These are phyloP conservation scores for Suhomyces pyralidae DNA, from an alignment of 805 yeast species.

Conservation along the genomic window DNA sequence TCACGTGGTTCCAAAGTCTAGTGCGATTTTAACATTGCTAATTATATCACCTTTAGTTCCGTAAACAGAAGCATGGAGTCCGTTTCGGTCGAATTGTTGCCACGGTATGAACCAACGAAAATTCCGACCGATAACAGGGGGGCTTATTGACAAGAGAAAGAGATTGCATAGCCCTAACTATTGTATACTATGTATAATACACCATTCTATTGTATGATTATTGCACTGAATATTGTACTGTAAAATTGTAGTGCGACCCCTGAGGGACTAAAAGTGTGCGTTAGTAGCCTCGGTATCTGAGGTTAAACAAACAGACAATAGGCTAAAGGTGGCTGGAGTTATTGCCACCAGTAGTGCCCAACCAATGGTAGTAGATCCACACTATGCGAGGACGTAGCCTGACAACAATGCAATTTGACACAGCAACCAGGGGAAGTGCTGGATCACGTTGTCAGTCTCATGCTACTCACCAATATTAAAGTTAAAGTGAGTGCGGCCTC, in stretches of 20 bases:
- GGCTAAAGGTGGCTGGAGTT: not conserved
- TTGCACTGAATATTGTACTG: not conserved
- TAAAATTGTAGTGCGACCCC: not conserved
- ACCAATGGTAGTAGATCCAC: not conserved
- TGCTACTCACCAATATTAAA: not conserved
- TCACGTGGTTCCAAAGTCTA: not conserved
- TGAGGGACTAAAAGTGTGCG: not conserved
- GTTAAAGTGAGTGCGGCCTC: not conserved
- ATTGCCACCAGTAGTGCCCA: not conserved
- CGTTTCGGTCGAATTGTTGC: not conserved
- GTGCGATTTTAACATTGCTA: not conserved
- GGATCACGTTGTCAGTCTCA: not conserved
- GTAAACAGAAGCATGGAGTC: not conserved
- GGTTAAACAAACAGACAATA: not conserved
- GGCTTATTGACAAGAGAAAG: not conserved
- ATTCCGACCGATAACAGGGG: not conserved
- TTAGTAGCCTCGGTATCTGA: not conserved
- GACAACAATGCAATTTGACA: not conserved
- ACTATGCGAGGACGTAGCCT: not conserved
- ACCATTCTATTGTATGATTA: not conserved
- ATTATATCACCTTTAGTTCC: not conserved
- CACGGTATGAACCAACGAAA: not conserved
- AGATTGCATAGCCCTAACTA: not conserved
- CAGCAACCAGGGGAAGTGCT: not conserved
- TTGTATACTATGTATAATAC: not conserved